Conservation (phyloP, 306 rosid species). For the Spatholobus suberectus region DNA sequence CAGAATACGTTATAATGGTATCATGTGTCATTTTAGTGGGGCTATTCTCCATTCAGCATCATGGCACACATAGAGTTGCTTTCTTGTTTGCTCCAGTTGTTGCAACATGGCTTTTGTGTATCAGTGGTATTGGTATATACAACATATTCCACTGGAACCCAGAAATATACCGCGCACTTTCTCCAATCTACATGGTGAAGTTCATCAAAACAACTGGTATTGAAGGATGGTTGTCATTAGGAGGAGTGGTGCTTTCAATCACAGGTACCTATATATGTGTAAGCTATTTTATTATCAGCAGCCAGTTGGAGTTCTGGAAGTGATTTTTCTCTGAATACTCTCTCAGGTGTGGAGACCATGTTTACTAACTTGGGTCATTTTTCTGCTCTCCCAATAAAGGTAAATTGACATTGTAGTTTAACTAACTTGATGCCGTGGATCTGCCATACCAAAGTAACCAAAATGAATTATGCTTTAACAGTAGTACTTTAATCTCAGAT, state of each 20-base stretch:
- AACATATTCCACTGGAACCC: constrained; percentile 76
- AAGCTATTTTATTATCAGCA: constrained; percentile 30
- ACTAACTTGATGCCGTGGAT: neutral
- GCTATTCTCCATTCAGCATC: constrained; percentile 80
- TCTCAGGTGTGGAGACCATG: constrained; percentile 87
- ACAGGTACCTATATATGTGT: constrained; percentile 56
- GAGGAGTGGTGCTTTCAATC: constrained; percentile 73
- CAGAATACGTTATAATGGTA: constrained; percentile 67
- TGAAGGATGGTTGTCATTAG: constrained; percentile 74
- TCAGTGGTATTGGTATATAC: constrained; percentile 67
- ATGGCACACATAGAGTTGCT: constrained; percentile 76
- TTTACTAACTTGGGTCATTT: constrained; percentile 78
- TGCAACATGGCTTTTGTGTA: constrained; percentile 69
- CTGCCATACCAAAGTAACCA: neutral
- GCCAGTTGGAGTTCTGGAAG: constrained; percentile 36
- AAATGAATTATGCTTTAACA: neutral
- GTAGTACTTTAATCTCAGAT: constrained; percentile 52
- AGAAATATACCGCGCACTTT: constrained; percentile 57
- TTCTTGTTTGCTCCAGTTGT: constrained; percentile 83
- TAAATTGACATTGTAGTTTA: constrained; percentile 28
- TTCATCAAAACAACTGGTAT: constrained; percentile 59
- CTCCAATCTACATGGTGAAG: constrained; percentile 69
- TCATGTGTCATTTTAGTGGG: constrained; percentile 75
- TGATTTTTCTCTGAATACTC: constrained; percentile 35
- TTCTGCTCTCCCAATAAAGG: constrained; percentile 76